Percentiles rank a stretch among this genome's conserved stretches.
These are phyloP conservation scores for Arctium lappa DNA, from an alignment of 129 eudicot species.

Conservation along the genomic window DNA sequence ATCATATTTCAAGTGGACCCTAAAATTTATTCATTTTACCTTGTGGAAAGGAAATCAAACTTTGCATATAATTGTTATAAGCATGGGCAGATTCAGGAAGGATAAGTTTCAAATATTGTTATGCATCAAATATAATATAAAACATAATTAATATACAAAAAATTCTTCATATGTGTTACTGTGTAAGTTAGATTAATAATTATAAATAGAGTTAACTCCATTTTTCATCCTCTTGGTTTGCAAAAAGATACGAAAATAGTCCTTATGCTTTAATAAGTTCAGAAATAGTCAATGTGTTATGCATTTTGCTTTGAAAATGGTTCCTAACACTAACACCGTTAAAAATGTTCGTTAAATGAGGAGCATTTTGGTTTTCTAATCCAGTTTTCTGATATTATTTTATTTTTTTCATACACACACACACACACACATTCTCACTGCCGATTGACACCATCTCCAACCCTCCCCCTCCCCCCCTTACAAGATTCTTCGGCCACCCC, in stretches of 20 bases:
- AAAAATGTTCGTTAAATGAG: neutral
- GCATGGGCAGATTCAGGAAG: neutral
- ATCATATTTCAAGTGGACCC: constrained; percentile 13
- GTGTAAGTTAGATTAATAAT: neutral
- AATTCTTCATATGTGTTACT: neutral
- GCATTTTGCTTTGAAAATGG: neutral
- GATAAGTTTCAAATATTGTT: neutral
- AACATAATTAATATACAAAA: neutral
- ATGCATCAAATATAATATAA: neutral
- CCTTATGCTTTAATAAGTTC: neutral
- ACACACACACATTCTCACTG: neutral
- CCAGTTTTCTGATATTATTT: neutral
- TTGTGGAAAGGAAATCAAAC: neutral
- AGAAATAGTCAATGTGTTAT: neutral
- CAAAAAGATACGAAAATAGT: too few relatives aligned
- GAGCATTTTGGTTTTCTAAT: neutral
- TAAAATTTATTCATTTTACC: neutral
- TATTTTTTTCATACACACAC: too few relatives aligned
- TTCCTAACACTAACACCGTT: neutral
- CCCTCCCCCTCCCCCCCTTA: neutral
- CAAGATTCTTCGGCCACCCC: neutral
- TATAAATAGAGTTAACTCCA: neutral
- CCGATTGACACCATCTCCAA: neutral
- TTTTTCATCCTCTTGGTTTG: neutral
- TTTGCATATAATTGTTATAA: neutral